Percentiles rank a stretch among this genome's conserved stretches.
Conservation (phyloP, 495 filamentous ascomycete genomes). For the Diplogelasinospora grovesii region DNA sequence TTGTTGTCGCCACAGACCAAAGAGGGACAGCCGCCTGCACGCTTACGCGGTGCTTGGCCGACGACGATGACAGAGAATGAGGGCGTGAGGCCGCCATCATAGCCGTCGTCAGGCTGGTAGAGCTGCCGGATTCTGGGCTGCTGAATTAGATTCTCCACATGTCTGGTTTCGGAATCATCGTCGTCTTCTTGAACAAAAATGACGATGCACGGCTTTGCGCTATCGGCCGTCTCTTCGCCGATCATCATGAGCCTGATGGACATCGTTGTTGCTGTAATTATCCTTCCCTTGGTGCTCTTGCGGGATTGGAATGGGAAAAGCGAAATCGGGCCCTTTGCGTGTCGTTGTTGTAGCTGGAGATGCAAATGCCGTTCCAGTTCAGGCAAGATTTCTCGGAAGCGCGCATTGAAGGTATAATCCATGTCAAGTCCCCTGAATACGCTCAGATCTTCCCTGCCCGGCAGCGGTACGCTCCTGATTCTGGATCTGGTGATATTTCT, state of each 20-base stretch:
- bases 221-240: not conserved
- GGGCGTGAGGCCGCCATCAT: slow-evolving; percentile 7
- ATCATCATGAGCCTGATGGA: slow-evolving; percentile 6
- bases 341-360: no score
- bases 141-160: slow-evolving; percentile 3
- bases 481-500: not conserved
- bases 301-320: not conserved
- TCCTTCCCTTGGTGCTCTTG: not conserved
- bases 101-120: slow-evolving; percentile 8
- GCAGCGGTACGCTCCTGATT: not conserved
- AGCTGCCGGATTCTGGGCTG: slow-evolving; percentile 6
- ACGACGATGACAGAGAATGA: slow-evolving; percentile 9
- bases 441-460: slow-evolving; percentile 1
- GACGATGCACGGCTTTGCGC: slow-evolving; percentile 5
- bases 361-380: slow-evolving; percentile 4
- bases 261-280: no score
- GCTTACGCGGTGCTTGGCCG: slow-evolving; percentile 4
- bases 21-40: slow-evolving; percentile 2
- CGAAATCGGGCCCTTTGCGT: not conserved
- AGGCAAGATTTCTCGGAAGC: slow-evolving; percentile 2
- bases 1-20: no score
- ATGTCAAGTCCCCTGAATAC: not conserved
- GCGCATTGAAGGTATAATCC: not conserved
- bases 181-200: slow-evolving; percentile 5
- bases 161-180: no score